These are phyloP conservation scores for Talaromyces sp. DNA, from an alignment of 2,329 filamentous ascomycete genomes.

Conservation along the genomic window DNA sequence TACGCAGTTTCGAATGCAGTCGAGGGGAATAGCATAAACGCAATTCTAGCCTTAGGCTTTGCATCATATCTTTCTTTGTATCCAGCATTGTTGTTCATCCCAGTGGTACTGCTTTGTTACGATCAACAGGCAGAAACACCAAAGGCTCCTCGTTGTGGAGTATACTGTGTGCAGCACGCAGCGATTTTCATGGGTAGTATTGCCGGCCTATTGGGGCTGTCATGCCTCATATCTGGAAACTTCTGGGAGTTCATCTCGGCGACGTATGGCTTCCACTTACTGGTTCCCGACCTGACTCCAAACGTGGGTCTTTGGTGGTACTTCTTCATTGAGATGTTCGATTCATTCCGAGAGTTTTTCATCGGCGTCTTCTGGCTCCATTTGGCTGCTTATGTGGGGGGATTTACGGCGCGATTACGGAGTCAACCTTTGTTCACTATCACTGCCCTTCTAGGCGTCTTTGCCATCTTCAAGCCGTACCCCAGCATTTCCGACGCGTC, in stretches of 20 bases:
- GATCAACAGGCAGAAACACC: constrained; percentile 58
- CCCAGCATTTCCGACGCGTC: constrained; percentile 89
- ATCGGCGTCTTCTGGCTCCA: constrained; percentile 98
- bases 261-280: constrained; percentile 90
- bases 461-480: constrained; percentile 96
- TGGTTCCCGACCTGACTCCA: constrained; percentile 88
- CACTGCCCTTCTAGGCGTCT: constrained; percentile 81
- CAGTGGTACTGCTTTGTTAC: constrained; percentile 77
- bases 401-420: constrained; percentile 78
- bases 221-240: constrained; percentile 69
- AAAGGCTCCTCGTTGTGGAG: constrained; percentile 29
- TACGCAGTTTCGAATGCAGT: constrained; percentile 81
- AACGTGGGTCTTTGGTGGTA: constrained; percentile 99
- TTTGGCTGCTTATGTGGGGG: constrained; percentile 84
- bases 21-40: constrained; percentile 69
- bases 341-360: constrained; percentile 96
- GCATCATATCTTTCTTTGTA: constrained; percentile 93
- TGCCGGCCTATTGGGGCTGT: constrained; percentile 69
- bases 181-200: constrained; percentile 58
- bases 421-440: constrained; percentile 85
- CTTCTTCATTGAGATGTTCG: constrained; percentile 99
- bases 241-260: constrained; percentile 87
- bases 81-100: constrained; percentile 81
- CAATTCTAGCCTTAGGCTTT: constrained; percentile 82
- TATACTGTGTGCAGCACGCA: constrained; percentile 61